These are phyloP conservation scores for Tubosaeta sp. DNA, from an alignment of 768 basidiomycete genomes.

Conservation along the genomic window DNA sequence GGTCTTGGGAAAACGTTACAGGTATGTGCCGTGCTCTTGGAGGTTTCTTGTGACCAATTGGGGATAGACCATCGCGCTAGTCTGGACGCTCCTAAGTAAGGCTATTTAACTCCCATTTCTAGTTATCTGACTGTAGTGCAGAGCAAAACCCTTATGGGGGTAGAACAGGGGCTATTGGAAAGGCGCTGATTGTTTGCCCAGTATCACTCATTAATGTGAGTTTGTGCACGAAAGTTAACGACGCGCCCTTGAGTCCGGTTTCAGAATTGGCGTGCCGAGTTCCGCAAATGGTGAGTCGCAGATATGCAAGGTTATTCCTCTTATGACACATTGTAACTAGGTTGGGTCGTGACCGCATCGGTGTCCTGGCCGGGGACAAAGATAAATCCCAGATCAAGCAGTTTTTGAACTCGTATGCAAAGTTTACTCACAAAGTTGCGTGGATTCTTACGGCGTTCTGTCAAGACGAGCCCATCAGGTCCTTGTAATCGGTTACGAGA, in stretches of 20 bases:
- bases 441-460: not conserved
- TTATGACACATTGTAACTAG: slow-evolving; percentile 25
- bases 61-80: slow-evolving; percentile 71
- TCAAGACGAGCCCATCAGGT: slow-evolving; percentile 74
- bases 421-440: not conserved
- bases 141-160: slow-evolving; percentile 81
- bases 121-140: slow-evolving; percentile 26
- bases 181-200: slow-evolving; percentile 90
- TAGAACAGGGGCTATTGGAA: slow-evolving; percentile 54
- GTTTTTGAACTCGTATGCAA: slow-evolving; percentile 68
- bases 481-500: slow-evolving; percentile 93
- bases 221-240: not conserved
- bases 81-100: slow-evolving; percentile 91
- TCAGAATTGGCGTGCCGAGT: slow-evolving; percentile 94
- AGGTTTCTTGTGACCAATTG: slow-evolving; percentile 8
- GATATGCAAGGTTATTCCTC: not conserved
- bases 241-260: not conserved
- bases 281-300: slow-evolving; percentile 81
- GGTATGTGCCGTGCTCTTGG: slow-evolving; percentile 31
- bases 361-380: slow-evolving; percentile 58
- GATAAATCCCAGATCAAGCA: slow-evolving; percentile 54
- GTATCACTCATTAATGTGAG: slow-evolving; percentile 82
- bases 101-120: slow-evolving; percentile 1
- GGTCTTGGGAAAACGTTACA: slow-evolving; percentile 96
- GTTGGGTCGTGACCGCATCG: slow-evolving; percentile 53